A percentile compares a stretch with the other conserved stretches of the same genome.
Conservation (phyloP, 2,329 filamentous ascomycete species). For the Endocalyx cinctus region DNA sequence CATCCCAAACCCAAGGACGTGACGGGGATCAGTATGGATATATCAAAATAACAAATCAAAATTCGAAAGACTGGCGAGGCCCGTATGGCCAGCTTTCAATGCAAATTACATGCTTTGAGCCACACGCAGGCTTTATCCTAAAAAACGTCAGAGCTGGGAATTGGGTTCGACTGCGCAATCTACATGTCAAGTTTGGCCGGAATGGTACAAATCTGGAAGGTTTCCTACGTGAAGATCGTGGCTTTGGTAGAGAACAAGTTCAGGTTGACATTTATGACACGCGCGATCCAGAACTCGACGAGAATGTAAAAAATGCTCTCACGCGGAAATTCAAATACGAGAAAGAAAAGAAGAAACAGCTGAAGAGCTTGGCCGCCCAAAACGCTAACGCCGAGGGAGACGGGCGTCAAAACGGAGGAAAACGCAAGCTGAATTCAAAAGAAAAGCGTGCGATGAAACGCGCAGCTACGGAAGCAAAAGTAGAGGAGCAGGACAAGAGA, state of each 20-base stretch:
- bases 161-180: conserved; percentile 65
- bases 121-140: conserved; percentile 58
- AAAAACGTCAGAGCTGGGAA: conserved; percentile 51
- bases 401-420: too few species aligned
- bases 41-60: conserved; percentile 27
- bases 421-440: conserved; percentile 20
- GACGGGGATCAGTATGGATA: conserved; percentile 58
- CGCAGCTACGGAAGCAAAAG: conserved; percentile 16
- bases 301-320: conserved; percentile 52
- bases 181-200: conserved; percentile 60
- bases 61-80: conserved; percentile 56
- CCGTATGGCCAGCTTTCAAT: conserved; percentile 70
- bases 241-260: conserved; percentile 40
- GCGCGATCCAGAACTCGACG: conserved; percentile 35
- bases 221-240: conserved; percentile 58
- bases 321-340: conserved; percentile 63
- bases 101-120: conserved; percentile 65
- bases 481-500: conserved; percentile 23
- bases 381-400: conserved; percentile 6
- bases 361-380: conserved; percentile 12
- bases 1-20: conserved; percentile 25
- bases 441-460: conserved; percentile 23
- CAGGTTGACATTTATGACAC: conserved; percentile 50
- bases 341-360: conserved; percentile 27
- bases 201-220: conserved; percentile 63